Base-by-base conservation (phyloP, 2,329 filamentous ascomycete genomes). In the Nannizzia gypsea region DNA sequence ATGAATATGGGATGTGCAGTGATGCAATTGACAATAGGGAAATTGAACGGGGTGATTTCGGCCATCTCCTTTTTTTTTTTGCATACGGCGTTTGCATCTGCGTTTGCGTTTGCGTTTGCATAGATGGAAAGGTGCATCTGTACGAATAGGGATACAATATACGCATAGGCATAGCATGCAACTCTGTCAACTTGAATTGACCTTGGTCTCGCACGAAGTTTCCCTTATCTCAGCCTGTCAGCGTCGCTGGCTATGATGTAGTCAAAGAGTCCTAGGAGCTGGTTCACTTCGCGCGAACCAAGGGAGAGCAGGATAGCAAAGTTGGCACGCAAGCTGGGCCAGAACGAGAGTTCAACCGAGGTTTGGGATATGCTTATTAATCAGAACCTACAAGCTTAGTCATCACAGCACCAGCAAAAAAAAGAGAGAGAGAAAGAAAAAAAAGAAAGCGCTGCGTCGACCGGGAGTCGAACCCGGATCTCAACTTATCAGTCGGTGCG, bases 401-500 rank as follows among this genome's bases (percentile, higher is more conserved):
- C 28, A 31, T 4, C 28, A 3, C 6, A 46, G 6, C 17, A 11
- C 11, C 6, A 1, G 11, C 2, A 26, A 22, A 5, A 50, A 50
- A 20, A 26, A 52, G 15, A 28, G 11, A 15, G 11, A 6, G n/a
- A 3, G 13, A 24, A 24, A 48, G 24, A 48, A 48, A 52, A 52
- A 52, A 52, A 52, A 52, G 22, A 28, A 52, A 52, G 48, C 48
- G 48, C 48, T 52, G 48, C 48, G 48, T 52, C 48, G 48, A 52
- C 48, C 48, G 48, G 48, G 48, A 52, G 48, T 52, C 48, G 48
- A 52, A 52, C 48, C 48, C 48, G 48, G 48, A 52, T 52, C 48
- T 52, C 48, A 52, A 52, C 48, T 52, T 52, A 52, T 52, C 48
- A 52, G 48, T 52, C 48, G 26, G 48, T 52, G 48, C 24, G 48